Evolutionary conservation across 1,284 basidiomycete species (phyloP).

Genomic region (Cutaneotrichosporon mucoides): DNA sequence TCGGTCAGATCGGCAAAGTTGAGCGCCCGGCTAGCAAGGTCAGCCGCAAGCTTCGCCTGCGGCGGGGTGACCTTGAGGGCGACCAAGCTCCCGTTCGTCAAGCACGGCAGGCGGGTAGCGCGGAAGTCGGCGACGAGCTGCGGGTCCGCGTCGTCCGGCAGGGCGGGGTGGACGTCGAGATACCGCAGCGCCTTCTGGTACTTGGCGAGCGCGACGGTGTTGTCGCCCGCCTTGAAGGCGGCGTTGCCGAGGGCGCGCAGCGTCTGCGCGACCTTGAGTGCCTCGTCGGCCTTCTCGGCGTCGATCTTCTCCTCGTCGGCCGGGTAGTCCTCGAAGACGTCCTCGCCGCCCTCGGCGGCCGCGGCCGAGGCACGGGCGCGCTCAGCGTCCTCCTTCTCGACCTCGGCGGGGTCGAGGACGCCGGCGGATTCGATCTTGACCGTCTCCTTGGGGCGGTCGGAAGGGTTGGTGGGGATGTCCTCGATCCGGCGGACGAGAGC

Average conservation of each 20-base stretch:
- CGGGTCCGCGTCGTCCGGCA: constrained; percentile 62
- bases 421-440: constrained; percentile 60
- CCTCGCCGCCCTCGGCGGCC: constrained; percentile 31
- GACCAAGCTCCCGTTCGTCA: constrained; percentile 77
- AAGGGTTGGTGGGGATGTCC: constrained; percentile 55
- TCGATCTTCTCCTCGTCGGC: constrained; percentile 48
- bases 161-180: constrained; percentile 71
- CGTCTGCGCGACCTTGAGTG: constrained; percentile 49
- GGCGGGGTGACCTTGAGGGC: constrained; percentile 60
- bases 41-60: constrained; percentile 54
- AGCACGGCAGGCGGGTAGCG: constrained; percentile 60
- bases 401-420: constrained; percentile 41
- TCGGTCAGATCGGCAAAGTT: constrained; percentile 36
- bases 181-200: constrained; percentile 89
- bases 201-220: constrained; percentile 68
- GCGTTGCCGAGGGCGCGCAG: constrained; percentile 54
- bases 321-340: constrained; percentile 47
- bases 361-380: constrained; percentile 28
- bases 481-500: constrained; percentile 68
- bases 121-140: constrained; percentile 59
- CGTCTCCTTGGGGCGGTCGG: constrained; percentile 52
- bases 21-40: constrained; percentile 42
- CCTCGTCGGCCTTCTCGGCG: constrained; percentile 48
- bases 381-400: constrained; percentile 34
- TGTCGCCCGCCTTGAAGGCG: constrained; percentile 72